A percentile compares a stretch with the other conserved stretches of the same genome.
These are phyloP conservation scores for Talaromyces nanjingensis DNA, from an alignment of 495 filamentous ascomycete genomes.

Conservation along the genomic window DNA sequence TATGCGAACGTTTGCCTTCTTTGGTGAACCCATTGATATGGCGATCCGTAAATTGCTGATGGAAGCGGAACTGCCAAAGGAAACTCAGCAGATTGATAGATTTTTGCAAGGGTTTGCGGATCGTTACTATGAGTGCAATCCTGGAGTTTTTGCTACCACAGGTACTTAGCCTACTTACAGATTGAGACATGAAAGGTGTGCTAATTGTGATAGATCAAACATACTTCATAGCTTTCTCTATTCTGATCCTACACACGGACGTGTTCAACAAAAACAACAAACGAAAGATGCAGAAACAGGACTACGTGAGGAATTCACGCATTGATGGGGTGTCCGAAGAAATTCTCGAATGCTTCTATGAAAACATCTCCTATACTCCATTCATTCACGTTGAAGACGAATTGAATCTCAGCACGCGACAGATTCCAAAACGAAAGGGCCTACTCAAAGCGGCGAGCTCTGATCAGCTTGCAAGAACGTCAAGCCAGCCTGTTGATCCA, in stretches of 20 bases:
- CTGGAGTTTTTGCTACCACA: constrained; percentile 84
- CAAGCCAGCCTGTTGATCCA: constrained; percentile 85
- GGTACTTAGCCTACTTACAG: constrained; percentile 28
- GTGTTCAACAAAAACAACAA: constrained; percentile 99
- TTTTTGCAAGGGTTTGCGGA: constrained; percentile 92
- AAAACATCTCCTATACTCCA: constrained; percentile 95
- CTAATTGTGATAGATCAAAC: constrained; percentile 61
- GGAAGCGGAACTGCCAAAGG: constrained; percentile 92
- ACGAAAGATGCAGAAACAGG: constrained; percentile 93
- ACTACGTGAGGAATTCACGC: constrained; percentile 91
- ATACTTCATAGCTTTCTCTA: constrained; percentile 95
- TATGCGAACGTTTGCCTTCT: constrained; percentile 90
- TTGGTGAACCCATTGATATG: constrained; percentile 97
- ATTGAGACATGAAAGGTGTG: neutral
- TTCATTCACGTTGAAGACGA: constrained; percentile 97
- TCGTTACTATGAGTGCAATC: constrained; percentile 96
- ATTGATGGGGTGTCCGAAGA: constrained; percentile 88
- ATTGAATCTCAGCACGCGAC: constrained; percentile 68
- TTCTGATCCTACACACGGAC: constrained; percentile 93
- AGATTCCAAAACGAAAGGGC: constrained; percentile 62
- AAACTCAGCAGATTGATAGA: constrained; percentile 96
- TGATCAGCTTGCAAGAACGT: constrained; percentile 58
- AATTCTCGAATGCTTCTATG: constrained; percentile 92
- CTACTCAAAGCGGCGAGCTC: constrained; percentile 62
- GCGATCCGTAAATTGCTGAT: constrained; percentile 89